phyloP scores from a whole-genome alignment of 306 rosid genomes.

The Sindora glabra region DNA sequence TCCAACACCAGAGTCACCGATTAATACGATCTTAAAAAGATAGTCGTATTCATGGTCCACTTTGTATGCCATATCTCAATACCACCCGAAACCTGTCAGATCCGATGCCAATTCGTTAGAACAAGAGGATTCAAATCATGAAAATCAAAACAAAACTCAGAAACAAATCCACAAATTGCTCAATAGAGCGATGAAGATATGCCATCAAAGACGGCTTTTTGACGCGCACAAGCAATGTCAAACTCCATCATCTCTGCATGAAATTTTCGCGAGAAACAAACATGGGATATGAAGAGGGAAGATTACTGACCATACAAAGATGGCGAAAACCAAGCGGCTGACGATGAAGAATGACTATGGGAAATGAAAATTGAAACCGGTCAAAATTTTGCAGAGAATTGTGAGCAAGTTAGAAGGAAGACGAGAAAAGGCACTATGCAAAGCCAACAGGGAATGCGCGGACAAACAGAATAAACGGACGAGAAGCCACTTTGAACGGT shows the following conservation, averaged over 20 bases:
- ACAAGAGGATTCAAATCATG: not conserved
- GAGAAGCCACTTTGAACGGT: conserved; percentile 35
- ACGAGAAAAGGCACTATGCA: conserved; percentile 15
- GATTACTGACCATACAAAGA: conserved; percentile 23
- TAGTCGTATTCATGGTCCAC: conserved; percentile 73
- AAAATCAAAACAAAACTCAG: not conserved
- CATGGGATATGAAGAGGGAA: not conserved
- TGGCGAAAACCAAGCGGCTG: conserved; percentile 11
- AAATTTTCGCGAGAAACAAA: conserved; percentile 1
- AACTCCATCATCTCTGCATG: not conserved
- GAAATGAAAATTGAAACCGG: conserved; percentile 8
- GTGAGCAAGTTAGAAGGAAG: conserved; percentile 1
- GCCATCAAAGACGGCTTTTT: not conserved
- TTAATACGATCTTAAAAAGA: conserved; percentile 69
- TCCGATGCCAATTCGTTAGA: not conserved
- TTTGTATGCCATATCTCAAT: conserved; percentile 58
- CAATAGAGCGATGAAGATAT: not conserved
- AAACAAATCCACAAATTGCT: not conserved
- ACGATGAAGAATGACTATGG: not conserved
- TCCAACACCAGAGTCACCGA: conserved; percentile 84
- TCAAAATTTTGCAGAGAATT: conserved; percentile 16
- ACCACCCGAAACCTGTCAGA: conserved; percentile 39
- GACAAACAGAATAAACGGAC: conserved; percentile 33
- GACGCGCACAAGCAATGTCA: not conserved
- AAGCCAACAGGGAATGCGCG: conserved; percentile 22